A percentile compares a stretch with the other conserved stretches of the same genome.
These are phyloP conservation scores for Chlorokybus atmophyticus DNA, from an alignment of 139 green algal genomes.

Conservation along the genomic window DNA sequence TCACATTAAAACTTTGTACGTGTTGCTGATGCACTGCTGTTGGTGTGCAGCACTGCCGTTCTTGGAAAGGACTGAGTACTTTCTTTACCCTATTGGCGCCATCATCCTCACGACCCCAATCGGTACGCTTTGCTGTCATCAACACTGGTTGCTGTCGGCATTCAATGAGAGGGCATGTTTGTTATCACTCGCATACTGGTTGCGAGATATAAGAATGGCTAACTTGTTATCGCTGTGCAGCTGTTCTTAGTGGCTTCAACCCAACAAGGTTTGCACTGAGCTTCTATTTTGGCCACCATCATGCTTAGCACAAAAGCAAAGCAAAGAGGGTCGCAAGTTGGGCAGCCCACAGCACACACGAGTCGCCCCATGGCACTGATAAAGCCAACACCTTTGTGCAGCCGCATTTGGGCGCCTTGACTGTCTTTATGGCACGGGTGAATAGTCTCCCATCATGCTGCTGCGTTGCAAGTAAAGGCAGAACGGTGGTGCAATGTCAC, in stretches of 20 bases:
- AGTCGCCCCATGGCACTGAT: no score
- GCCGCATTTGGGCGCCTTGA: no score
- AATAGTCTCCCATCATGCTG: no score
- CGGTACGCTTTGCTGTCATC: slow-evolving; percentile 11
- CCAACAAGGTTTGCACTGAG: slow-evolving; percentile 50
- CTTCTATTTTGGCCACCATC: slow-evolving; percentile 62
- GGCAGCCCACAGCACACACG: no score
- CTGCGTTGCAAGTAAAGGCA: no score
- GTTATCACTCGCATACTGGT: neutral
- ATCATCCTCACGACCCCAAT: slow-evolving; percentile 55
- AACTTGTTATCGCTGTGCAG: neutral
- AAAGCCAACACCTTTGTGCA: no score
- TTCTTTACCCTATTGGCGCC: slow-evolving; percentile 70
- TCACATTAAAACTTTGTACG: no score
- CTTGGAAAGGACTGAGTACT: slow-evolving; percentile 40
- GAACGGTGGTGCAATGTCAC: no score
- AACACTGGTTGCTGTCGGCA: neutral
- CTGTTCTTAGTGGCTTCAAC: slow-evolving; percentile 58
- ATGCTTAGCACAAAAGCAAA: no score
- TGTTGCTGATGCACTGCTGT: no score
- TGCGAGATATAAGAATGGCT: neutral
- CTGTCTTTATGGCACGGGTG: no score
- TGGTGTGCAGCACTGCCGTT: slow-evolving; percentile 24
- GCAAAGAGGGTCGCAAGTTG: no score
- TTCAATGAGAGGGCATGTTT: neutral